These are phyloP conservation scores for Drechslerella coelobrocha DNA, from an alignment of 2,329 filamentous ascomycete genomes.

Conservation along the genomic window DNA sequence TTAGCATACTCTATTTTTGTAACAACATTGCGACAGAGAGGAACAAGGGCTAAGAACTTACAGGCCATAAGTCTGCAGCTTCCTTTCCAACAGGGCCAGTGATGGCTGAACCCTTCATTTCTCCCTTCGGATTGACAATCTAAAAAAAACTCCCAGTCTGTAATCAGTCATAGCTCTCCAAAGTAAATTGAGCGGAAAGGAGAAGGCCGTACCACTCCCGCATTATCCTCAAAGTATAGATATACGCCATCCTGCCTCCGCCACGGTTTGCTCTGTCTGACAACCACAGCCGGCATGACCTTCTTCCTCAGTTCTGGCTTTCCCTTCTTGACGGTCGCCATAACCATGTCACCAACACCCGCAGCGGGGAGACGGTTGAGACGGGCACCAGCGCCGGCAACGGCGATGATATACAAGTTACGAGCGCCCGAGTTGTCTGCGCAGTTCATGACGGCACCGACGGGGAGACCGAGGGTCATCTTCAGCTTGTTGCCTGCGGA, in stretches of 20 bases:
- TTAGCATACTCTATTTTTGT: slow-evolving; percentile 56
- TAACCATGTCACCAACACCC: slow-evolving; percentile 99
- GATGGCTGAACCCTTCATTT: slow-evolving; percentile 99
- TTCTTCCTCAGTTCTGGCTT: slow-evolving; percentile 99
- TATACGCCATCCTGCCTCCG: slow-evolving; percentile 97
- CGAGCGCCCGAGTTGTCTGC: slow-evolving; percentile 98
- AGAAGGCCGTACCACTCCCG: slow-evolving; percentile 81
- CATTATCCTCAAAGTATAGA: slow-evolving; percentile 99
- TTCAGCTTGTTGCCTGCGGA: slow-evolving; percentile 99
- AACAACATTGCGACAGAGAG: background rate
- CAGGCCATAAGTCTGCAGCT: slow-evolving; percentile 98
- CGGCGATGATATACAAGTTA: slow-evolving; percentile 99
- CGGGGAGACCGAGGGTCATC: slow-evolving; percentile 99
- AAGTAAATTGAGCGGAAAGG: background rate
- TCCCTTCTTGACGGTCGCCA: slow-evolving; percentile 99
- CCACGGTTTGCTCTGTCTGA: slow-evolving; percentile 99
- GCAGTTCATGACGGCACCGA: slow-evolving; percentile 99
- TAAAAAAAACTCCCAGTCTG: slow-evolving; percentile 57
- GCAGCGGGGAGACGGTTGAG: slow-evolving; percentile 96
- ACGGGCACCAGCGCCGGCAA: slow-evolving; percentile 97
- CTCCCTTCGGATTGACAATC: slow-evolving; percentile 99
- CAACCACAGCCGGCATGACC: slow-evolving; percentile 99
- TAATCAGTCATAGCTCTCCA: background rate
- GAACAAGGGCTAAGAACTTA: slow-evolving; percentile 63
- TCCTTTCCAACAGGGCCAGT: slow-evolving; percentile 99